phyloP scores from a whole-genome alignment of 257 asterid genomes.

The Handroanthus guayacan region DNA sequence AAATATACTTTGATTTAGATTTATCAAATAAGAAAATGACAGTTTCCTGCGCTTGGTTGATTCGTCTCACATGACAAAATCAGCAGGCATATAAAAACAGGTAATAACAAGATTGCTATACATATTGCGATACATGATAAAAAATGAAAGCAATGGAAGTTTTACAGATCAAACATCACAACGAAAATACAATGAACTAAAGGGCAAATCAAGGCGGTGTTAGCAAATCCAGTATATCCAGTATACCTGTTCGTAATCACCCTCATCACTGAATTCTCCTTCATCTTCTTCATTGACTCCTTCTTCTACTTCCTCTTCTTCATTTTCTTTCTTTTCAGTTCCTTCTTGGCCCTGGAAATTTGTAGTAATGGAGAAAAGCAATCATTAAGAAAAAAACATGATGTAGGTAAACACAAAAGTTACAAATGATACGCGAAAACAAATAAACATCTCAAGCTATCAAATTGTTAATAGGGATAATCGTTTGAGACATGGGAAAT shows the following conservation, averaged over 20 bases:
- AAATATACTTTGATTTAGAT: constrained; percentile 5
- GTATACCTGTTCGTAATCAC: constrained; percentile 70
- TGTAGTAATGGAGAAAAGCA: not conserved
- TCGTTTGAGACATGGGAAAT: constrained; percentile 1
- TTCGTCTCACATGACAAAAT: not conserved
- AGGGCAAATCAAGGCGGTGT: not conserved
- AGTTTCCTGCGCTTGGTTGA: not conserved
- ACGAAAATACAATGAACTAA: not conserved
- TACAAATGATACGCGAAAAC: not conserved
- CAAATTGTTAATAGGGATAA: not conserved
- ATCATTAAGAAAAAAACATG: not conserved
- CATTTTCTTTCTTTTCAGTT: constrained; percentile 57
- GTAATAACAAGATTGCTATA: not conserved
- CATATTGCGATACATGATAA: not conserved
- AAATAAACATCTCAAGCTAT: not conserved
- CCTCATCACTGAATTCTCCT: constrained; percentile 63
- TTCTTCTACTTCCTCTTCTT: constrained; percentile 61
- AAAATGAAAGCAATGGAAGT: not conserved
- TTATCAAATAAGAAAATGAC: not conserved
- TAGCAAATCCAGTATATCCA: not conserved
- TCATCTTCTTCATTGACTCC: constrained; percentile 54
- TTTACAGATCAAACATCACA: not conserved
- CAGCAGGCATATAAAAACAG: not conserved
- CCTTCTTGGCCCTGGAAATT: constrained; percentile 52
- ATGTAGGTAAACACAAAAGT: not conserved